phyloP scores from a whole-genome alignment of 306 rosid species.

The Datisca glomerata region DNA sequence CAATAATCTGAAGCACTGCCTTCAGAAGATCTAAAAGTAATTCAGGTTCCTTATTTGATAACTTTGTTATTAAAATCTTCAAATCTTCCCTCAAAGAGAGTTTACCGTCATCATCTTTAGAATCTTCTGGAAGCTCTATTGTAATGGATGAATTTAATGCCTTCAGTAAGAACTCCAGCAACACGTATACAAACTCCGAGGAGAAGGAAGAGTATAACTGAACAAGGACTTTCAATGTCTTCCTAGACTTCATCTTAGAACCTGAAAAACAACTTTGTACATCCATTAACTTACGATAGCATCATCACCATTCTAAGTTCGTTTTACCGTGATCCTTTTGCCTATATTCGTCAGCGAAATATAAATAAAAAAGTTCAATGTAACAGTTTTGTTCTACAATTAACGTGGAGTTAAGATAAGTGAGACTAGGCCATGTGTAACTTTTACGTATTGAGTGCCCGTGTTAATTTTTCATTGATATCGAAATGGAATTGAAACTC shows the following conservation, averaged over 20 bases:
- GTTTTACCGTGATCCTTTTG: no score
- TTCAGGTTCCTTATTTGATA: constrained; percentile 69
- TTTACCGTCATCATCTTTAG: constrained; percentile 15
- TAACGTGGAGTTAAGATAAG: no score
- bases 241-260: constrained; percentile 38
- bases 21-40: constrained; percentile 56
- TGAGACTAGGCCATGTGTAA: no score
- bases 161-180: constrained; percentile 56
- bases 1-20: constrained; percentile 54
- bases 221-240: constrained; percentile 45
- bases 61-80: constrained; percentile 41
- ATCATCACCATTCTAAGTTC: no score
- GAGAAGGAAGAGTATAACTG: constrained; percentile 62
- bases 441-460: no score
- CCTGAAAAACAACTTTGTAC: constrained; percentile 34
- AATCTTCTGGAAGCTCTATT: constrained; percentile 21
- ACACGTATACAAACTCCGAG: constrained; percentile 53
- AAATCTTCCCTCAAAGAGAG: constrained; percentile 39
- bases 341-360: no score
- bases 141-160: constrained; percentile 32
- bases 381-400: no score
- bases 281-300: constrained; percentile 12
- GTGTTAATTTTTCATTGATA: no score
- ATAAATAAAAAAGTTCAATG: neutral
- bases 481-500: no score